Conservation (phyloP, 2,329 filamentous ascomycete genomes). For the Helotiales sp. region DNA sequence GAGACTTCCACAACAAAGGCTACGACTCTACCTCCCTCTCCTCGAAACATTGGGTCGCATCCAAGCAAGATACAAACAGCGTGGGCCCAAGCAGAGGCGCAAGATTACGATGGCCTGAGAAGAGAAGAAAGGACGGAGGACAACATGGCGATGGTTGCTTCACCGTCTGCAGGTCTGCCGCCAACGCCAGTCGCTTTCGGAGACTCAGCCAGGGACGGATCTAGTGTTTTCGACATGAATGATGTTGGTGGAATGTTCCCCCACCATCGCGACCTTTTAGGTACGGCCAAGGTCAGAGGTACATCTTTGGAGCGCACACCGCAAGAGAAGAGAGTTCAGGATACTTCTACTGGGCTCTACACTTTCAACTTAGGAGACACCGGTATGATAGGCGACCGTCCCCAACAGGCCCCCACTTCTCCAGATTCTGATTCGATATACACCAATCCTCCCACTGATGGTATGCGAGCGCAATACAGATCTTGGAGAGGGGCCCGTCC, state of each 20-base stretch:
- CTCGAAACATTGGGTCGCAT: neutral
- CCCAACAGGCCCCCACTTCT: constrained; percentile 21
- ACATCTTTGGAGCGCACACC: constrained; percentile 45
- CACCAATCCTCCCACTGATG: constrained; percentile 32
- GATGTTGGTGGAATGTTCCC: constrained; percentile 37
- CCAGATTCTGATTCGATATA: constrained; percentile 22
- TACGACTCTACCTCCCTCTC: neutral
- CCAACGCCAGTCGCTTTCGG: constrained; percentile 18
- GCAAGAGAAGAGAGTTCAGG: constrained; percentile 40
- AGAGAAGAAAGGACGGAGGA: constrained; percentile 2
- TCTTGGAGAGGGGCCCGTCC: constrained; percentile 34
- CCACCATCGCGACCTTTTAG: constrained; percentile 38
- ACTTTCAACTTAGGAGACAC: constrained; percentile 38
- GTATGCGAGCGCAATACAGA: constrained; percentile 33
- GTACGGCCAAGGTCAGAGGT: constrained; percentile 34
- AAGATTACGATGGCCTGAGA: constrained; percentile 22
- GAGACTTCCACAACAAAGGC: constrained; percentile 7
- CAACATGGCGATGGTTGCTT: constrained; percentile 21
- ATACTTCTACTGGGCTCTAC: constrained; percentile 31
- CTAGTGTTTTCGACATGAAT: constrained; percentile 33
- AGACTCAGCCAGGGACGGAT: constrained; percentile 15
- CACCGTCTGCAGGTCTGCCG: constrained; percentile 9
- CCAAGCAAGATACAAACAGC: neutral
- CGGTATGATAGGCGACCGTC: constrained; percentile 31
- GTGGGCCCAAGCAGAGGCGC: constrained; percentile 3